These are phyloP conservation scores for Apophysomyces variabilis DNA, from an alignment of 371 early-diverging fungal genomes.

Conservation along the genomic window DNA sequence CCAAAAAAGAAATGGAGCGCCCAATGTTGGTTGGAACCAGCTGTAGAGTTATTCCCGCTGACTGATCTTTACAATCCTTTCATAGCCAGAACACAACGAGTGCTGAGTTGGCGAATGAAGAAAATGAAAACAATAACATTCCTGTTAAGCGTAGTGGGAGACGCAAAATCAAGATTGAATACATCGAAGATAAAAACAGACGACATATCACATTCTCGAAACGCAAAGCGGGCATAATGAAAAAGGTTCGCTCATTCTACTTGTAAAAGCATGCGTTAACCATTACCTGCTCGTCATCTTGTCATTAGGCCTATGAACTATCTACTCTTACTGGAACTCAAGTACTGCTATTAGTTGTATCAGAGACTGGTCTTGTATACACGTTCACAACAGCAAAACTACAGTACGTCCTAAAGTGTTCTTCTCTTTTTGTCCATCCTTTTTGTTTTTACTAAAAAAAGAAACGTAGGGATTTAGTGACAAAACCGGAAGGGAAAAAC, in stretches of 20 bases:
- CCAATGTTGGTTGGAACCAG: too few relatives aligned
- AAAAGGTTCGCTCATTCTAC: conserved; percentile 70
- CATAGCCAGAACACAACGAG: too few relatives aligned
- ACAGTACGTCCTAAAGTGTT: conserved; percentile 36
- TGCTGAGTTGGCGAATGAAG: too few relatives aligned
- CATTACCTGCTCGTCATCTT: conserved; percentile 1
- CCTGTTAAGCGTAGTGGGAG: conserved; percentile 53
- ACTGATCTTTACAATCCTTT: too few relatives aligned
- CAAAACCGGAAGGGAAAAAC: conserved; percentile 90
- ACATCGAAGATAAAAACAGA: conserved; percentile 92
- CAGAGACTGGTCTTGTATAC: conserved; percentile 97
- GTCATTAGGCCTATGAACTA: conserved; percentile 87
- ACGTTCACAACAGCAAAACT: conserved; percentile 97
- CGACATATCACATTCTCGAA: conserved; percentile 98
- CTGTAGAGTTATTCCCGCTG: too few relatives aligned
- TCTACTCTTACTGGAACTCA: conserved; percentile 96
- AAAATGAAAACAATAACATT: too few relatives aligned
- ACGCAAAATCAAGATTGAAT: conserved; percentile 96
- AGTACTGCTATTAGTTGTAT: conserved; percentile 92
- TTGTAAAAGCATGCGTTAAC: too few relatives aligned
- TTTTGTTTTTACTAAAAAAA: not conserved
- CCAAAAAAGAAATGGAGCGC: too few relatives aligned
- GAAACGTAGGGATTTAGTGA: conserved; percentile 74
- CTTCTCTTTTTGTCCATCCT: too few relatives aligned
- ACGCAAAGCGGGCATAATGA: conserved; percentile 99